Conservation (phyloP, 352 stramenopile species). For the Thalassiosira ordinaria region DNA sequence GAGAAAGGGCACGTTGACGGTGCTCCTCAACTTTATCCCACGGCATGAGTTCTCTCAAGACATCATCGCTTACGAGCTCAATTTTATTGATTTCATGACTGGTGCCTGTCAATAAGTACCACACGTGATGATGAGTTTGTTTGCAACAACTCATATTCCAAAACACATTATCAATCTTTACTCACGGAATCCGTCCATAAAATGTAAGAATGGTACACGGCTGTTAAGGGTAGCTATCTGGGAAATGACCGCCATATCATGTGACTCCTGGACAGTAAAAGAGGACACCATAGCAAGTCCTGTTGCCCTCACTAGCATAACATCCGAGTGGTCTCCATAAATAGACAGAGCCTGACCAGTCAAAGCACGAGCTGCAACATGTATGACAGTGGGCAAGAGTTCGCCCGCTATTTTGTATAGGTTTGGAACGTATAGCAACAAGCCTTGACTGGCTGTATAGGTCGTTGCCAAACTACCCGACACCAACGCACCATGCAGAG, state of each 20-base stretch:
- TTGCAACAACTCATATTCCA: not conserved
- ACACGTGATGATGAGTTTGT: constrained; percentile 1
- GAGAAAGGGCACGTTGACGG: constrained; percentile 66
- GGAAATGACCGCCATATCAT: constrained; percentile 91
- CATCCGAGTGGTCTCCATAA: constrained; percentile 90
- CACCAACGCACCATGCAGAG: constrained; percentile 76
- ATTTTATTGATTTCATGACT: constrained; percentile 90
- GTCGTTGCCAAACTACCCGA: constrained; percentile 90
- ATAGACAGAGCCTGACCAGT: constrained; percentile 77
- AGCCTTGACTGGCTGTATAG: constrained; percentile 89
- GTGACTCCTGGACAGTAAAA: constrained; percentile 88
- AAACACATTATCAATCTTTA: constrained; percentile 13
- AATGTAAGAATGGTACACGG: constrained; percentile 91
- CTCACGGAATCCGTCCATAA: constrained; percentile 89
- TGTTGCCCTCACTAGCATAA: constrained; percentile 91
- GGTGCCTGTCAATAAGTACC: constrained; percentile 29
- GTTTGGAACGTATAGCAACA: constrained; percentile 93
- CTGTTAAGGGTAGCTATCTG: constrained; percentile 91
- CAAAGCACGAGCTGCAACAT: constrained; percentile 88
- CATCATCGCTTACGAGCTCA: constrained; percentile 74
- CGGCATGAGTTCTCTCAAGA: constrained; percentile 64
- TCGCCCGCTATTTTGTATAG: constrained; percentile 93
- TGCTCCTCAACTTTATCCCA: constrained; percentile 75
- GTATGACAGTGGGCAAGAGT: constrained; percentile 86
- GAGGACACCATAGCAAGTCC: constrained; percentile 91